A percentile compares a stretch with the other conserved stretches of the same genome.
phyloP scores from a whole-genome alignment of 306 rosid genomes.

The Hippophae tibetana region DNA sequence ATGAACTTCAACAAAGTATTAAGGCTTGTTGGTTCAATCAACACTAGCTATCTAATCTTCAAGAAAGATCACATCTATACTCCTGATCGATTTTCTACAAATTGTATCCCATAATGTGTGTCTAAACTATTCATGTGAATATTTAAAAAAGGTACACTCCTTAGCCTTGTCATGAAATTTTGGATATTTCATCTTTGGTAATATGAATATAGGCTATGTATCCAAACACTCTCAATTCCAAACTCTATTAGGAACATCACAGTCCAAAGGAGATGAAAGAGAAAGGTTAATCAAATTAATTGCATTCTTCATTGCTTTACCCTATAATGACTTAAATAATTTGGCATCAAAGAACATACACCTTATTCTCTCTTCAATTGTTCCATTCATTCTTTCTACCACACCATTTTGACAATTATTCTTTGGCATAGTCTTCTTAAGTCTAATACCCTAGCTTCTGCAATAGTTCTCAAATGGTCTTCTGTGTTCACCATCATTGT shows the following conservation, averaged over 20 bases:
- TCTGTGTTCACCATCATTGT: not conserved
- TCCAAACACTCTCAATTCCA: not conserved
- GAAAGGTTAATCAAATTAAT: too few relatives aligned
- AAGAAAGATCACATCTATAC: too few relatives aligned
- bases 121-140: slow-evolving; percentile 1
- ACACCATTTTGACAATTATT: too few relatives aligned
- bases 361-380: too few relatives aligned
- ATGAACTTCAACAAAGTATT: not conserved
- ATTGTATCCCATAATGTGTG: not conserved
- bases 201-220: not conserved
- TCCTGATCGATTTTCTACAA: not conserved
- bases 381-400: too few relatives aligned
- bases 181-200: not conserved
- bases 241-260: not conserved
- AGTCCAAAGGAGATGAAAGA: too few relatives aligned
- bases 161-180: not conserved
- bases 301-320: not conserved
- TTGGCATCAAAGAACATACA: not conserved
- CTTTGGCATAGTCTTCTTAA: too few relatives aligned
- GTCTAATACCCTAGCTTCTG: not conserved
- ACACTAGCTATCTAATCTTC: too few relatives aligned
- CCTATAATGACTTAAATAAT: not conserved
- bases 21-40: not conserved
- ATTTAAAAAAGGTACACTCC: not conserved
- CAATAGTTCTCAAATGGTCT: not conserved